Evolutionary conservation across 768 basidiomycete genomes (phyloP), one percentile per base, ranked within the genome.

Genomic region (Collybia sp.): DNA sequence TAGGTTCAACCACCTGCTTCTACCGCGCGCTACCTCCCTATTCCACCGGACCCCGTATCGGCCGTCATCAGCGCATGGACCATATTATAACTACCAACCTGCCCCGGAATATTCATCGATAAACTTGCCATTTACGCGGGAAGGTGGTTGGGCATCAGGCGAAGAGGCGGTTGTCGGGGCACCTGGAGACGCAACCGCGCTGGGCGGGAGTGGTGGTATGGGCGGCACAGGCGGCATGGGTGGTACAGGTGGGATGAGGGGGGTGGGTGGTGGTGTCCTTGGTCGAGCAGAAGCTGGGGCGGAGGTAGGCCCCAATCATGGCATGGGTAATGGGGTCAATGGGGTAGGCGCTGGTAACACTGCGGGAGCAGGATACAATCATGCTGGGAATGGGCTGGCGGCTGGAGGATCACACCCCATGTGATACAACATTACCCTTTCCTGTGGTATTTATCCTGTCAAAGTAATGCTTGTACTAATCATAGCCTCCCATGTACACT

Each of bases 1-100:
- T 57, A 56, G 68, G 17, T 80, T 80, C 68, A 81, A 82, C 58
- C 77, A 81, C 56, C 50, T 80, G 40, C 65, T 79, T 17, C 72
- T 80, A 20, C 79, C 77, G n/a, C 70, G 77, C 8, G 63, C 67
- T 10, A 71, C 69, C 1, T 75, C 72, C 2, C 56, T 75, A 18
- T 70, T 74, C 57, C 65, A 67, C 43, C 66, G 69, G 30, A 53
- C 47, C 6, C 63, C 66, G 4, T 60, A 58, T 54, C 46, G 61
- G 20, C 53, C 58, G 3, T 38, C 52, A 33, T 45, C 55, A 5
- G 55, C 53, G 32, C 53, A 50, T 12, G 58, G 52, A 4, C 58
- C 59, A 2, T 71, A 61, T 53, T 74, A 59, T 46, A 60, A 61
- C 12, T 74, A 74, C 51, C 57, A 59, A 42, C 56, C 58, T 1